Base-by-base conservation (phyloP, 2,329 filamentous ascomycete genomes). In the Didymella glomerata region DNA sequence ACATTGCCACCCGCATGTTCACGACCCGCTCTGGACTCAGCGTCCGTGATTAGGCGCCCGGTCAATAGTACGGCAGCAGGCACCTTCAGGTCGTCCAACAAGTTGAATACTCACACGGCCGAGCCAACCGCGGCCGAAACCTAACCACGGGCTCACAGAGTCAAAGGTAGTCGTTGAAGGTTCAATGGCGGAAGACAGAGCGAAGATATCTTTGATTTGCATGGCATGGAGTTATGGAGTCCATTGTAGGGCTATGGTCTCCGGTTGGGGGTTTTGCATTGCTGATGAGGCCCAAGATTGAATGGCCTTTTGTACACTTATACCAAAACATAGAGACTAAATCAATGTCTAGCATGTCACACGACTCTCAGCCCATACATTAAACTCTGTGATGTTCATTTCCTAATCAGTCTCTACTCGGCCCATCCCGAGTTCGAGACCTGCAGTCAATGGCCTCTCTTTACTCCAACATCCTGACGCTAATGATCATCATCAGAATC, bases 1-100 rank as follows among this genome's bases (percentile, higher is more conserved):
- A 98, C 79, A 98, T 99, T 78, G 94, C 95, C 11, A 90, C 94
- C 30, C 89, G 95, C 77, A 94, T 99, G 93, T 99, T 96, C 77
- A 98, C 94, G 38, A 91, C 91, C 76, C 83, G 90, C 59, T 92
- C 90, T 16, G 90, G 90, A 54, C 88, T 91, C 57, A 88, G 87
- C 42, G 86, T 92, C 64, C 85, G 90, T 54, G 75, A 77, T 59
- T 76, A 75, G 60, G 38, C 24, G 50, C 18, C 34, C 9, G 44
- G 27, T 22, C 13, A 32, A 20, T 25, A 48, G 3, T 36, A 36
- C 20, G 28, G 20, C 14, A 48, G 11, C 7, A 16, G 13, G 2
- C 14, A 16, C 11, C 45, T 36, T 16, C 28, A 34, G n/a, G 9
- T 22, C 3, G 20, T 18, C 16, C 9, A 25, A 3, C 44, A 47